Evolutionary conservation across 2,329 filamentous ascomycete genomes (phyloP).

Genomic region (Tolypocladium tundrense): DNA sequence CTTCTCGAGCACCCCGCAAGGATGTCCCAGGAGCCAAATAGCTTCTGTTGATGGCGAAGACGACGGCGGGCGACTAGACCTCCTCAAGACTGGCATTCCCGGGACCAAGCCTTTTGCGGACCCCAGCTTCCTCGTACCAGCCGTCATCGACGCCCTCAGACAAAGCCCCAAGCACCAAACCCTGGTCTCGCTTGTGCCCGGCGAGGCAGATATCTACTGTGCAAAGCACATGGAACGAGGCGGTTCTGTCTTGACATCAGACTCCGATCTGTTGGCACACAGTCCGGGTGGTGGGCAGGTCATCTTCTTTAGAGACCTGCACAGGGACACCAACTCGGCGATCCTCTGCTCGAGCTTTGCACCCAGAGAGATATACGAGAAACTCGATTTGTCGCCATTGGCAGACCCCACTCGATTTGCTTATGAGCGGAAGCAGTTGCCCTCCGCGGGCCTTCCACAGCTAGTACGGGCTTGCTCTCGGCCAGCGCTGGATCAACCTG

Average conservation of each 20-base stretch:
- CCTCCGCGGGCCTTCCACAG: constrained; percentile 18
- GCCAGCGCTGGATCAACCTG: constrained; percentile 8
- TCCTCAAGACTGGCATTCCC: constrained; percentile 14
- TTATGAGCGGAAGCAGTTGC: constrained; percentile 21
- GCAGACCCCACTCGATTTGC: constrained; percentile 20
- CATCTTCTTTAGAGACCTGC: constrained; percentile 57
- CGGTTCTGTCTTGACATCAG: constrained; percentile 62
- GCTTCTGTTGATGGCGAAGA: constrained; percentile 4
- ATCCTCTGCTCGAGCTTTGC: constrained; percentile 17
- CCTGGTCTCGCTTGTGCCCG: constrained; percentile 54
- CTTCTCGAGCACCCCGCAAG: constrained; percentile 17
- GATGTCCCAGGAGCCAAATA: constrained; percentile 14
- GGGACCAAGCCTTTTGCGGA: constrained; percentile 28
- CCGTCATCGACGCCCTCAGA: constrained; percentile 62
- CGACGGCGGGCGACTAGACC: constrained; percentile 2
- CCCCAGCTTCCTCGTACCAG: constrained; percentile 66
- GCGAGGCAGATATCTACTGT: constrained; percentile 79
- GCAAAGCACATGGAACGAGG: constrained; percentile 49
- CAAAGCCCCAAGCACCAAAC: constrained; percentile 27
- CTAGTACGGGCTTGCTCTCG: constrained; percentile 16
- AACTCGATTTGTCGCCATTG: constrained; percentile 27
- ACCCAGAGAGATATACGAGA: constrained; percentile 26
- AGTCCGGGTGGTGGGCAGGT: constrained; percentile 58
- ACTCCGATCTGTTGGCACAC: constrained; percentile 76
- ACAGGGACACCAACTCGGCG: constrained; percentile 17